Conservation (phyloP, 1,284 basidiomycete genomes). For the Puccinia polysora region DNA sequence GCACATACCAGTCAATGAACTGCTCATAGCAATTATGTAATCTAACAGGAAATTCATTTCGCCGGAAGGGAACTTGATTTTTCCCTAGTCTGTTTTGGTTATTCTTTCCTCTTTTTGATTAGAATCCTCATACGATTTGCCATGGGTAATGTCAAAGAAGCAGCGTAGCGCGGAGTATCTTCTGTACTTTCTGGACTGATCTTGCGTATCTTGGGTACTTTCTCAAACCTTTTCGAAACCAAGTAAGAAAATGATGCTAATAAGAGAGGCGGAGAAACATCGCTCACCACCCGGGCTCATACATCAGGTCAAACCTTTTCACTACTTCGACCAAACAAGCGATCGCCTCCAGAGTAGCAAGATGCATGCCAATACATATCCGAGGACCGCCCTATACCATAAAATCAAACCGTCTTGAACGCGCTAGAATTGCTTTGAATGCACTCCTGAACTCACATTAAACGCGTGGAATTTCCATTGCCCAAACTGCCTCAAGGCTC, state of each 20-base stretch:
- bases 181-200: constrained; percentile 31
- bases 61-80: too few species aligned
- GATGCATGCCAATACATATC: constrained; percentile 41
- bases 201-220: constrained; percentile 35
- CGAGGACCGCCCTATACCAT: constrained; percentile 29
- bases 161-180: constrained; percentile 26
- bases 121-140: constrained; percentile 27
- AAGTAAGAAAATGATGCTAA: background rate
- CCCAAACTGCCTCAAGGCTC: constrained; percentile 26
- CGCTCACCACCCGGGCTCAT: constrained; percentile 36
- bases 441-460: constrained; percentile 35
- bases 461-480: constrained; percentile 44
- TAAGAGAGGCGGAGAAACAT: background rate
- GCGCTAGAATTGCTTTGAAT: background rate
- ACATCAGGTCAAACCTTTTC: constrained; percentile 32
- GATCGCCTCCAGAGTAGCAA: constrained; percentile 33
- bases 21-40: too few species aligned
- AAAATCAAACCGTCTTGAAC: background rate
- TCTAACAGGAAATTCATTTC: too few species aligned
- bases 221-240: constrained; percentile 28
- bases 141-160: constrained; percentile 42
- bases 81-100: too few species aligned
- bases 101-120: constrained; percentile 12
- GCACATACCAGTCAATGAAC: too few species aligned
- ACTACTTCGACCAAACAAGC: constrained; percentile 32